Base-by-base conservation (phyloP, 768 basidiomycete species). In the Hericium coralloides region DNA sequence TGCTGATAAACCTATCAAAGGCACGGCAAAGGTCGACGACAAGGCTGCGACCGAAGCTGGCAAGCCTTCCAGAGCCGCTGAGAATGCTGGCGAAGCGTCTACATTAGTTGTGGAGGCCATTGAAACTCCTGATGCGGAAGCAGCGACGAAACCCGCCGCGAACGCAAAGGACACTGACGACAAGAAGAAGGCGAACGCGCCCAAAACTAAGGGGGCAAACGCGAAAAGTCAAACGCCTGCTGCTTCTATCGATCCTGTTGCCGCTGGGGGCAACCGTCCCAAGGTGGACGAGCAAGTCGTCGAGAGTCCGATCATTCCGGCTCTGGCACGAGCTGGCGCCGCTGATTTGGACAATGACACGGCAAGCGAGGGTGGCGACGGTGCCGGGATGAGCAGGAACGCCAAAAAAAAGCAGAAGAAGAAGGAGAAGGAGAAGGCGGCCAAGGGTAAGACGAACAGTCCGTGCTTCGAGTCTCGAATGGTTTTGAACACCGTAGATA, bases 371-470 rank as follows among this genome's bases (percentile, higher is more conserved):
- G 26, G 5, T 5, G 26, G 26, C 26, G 26, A 4, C 8, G 4
- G 2, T 8, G 26, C 5, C 4, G 1, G 5, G 26, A 38, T 31
- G 58, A 52, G 0, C 45, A 59, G 0, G 53, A 56, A 2, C 18
- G 2, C n/a, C 51, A 55, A 17, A 31, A 51, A 26, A 20, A 12
- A 4, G 50, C 48, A 49, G 48, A 49, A 49, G 18, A 18, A 52
- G 50, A 15, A 10, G 26, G 2, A 23, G 25, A n/a, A 2, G 38
- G 37, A 53, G 20, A 18, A 53, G 49, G 14, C 18, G 41, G 38
- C 20, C 36, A 59, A 60, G 59, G 59, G 59, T 60, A 53, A 61
- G 55, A 60, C 53, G 47, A 56, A 57, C 37, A 53, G 52, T 60
- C 8, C 31, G 22, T 43, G 4, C 45, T 36, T 36, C 39, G 36